phyloP scores from a whole-genome alignment of 1,284 basidiomycete species.

The Apiotrichum veenhuisii region DNA sequence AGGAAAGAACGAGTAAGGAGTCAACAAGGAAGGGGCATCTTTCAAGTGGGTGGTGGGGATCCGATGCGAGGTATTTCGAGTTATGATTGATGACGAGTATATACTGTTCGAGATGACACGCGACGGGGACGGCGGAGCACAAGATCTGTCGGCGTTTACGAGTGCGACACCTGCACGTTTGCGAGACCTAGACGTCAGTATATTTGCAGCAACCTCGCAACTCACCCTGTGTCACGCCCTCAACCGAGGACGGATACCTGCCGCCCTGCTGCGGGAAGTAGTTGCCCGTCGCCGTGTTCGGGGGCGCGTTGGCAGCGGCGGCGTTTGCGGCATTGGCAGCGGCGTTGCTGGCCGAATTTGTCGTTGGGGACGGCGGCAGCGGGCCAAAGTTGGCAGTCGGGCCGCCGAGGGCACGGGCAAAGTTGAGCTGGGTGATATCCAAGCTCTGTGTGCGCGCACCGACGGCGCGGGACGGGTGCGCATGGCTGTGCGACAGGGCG shows the following conservation, averaged over 20 bases:
- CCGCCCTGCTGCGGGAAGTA: slow-evolving; percentile 27
- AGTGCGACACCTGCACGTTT: slow-evolving; percentile 33
- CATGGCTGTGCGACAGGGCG: slow-evolving; percentile 22
- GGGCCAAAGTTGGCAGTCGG: slow-evolving; percentile 29
- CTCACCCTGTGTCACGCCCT: slow-evolving; percentile 35
- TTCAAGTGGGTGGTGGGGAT: slow-evolving; percentile 9
- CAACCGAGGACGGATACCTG: slow-evolving; percentile 23
- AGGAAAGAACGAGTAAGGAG: not conserved
- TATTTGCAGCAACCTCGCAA: not conserved
- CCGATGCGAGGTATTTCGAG: slow-evolving; percentile 11
- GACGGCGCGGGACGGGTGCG: slow-evolving; percentile 35
- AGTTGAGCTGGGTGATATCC: slow-evolving; percentile 49
- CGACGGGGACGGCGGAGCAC: no score
- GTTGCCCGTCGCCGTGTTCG: slow-evolving; percentile 34
- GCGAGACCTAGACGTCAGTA: slow-evolving; percentile 18
- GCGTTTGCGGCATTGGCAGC: slow-evolving; percentile 8
- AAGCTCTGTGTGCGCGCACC: slow-evolving; percentile 49
- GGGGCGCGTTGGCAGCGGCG: slow-evolving; percentile 21
- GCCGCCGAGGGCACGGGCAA: slow-evolving; percentile 30
- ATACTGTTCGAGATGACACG: slow-evolving; percentile 4
- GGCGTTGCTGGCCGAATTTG: slow-evolving; percentile 8
- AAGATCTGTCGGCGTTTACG: slow-evolving; percentile 1
- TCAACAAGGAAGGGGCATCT: not conserved
- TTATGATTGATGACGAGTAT: not conserved
- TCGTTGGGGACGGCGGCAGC: slow-evolving; percentile 30